Base-by-base conservation (phyloP, 352 stramenopile genomes). In the Aphanomyces astaci region DNA sequence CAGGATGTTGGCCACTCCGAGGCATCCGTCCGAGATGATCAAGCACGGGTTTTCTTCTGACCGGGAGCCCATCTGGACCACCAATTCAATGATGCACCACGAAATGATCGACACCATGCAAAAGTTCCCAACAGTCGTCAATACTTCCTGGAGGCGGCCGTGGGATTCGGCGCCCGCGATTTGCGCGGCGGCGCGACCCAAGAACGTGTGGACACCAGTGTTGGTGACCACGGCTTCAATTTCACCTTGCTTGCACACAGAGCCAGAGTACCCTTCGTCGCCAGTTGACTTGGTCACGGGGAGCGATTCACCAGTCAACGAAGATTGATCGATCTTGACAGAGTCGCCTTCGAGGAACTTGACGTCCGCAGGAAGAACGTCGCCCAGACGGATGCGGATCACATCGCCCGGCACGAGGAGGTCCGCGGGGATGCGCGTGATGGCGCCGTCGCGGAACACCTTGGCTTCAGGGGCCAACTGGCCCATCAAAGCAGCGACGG, bases 271-370 rank as follows among this genome's bases (percentile, higher is more conserved):
- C 62, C 63, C 15, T 71, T 88, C 32, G 33, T 72, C 71, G 31
- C 76, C 71, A 1, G 64, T 45, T 3, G 73, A 62, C 13, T 72
- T 72, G 3, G 72, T 75, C 39, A 78, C 64, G 0, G 65, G 67
- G 13, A 86, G 73, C 3, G 78, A 80, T 51, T 88, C 80, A 31
- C 80, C 80, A 19, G 77, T 86, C 36, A 88, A 71, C n/a, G 76
- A 86, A 54, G 80, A 88, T 68, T 85, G 81, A 48, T 88, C 80
- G 15, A 88, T 77, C 63, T 84, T 85, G 19, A 88, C 72, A 31
- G 76, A 76, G 67, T 71, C 78, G 2, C 75, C 69, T 31, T 67
- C 62, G 24, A 88, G 27, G 39, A 88, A 74, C 1, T 78, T 72
- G 10, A 84, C 11, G 43, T 86, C 80, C 0, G 80, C 80, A 0